A percentile compares a stretch with the other conserved stretches of the same genome.
phyloP scores from a whole-genome alignment of 306 rosid species.

The Lathyrus oleraceus region DNA sequence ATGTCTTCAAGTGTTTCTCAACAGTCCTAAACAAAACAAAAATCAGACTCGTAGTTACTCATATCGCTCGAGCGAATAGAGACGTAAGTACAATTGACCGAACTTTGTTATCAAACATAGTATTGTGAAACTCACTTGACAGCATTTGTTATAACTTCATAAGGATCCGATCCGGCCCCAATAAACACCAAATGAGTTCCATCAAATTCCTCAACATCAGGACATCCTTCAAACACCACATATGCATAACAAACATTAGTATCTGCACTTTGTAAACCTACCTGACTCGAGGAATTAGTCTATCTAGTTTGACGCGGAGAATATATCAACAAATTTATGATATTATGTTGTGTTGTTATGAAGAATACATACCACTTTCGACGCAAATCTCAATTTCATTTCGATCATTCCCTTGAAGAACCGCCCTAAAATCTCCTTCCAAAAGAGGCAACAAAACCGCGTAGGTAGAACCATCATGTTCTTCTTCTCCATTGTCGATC shows the following conservation, averaged over 20 bases:
- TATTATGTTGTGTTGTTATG: not conserved
- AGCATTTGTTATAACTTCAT: constrained; percentile 73
- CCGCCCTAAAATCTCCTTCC: constrained; percentile 96
- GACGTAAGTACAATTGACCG: not conserved
- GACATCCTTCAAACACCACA: constrained; percentile 62
- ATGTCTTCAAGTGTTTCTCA: constrained; percentile 81
- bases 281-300: not conserved
- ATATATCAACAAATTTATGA: not conserved
- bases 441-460: constrained; percentile 81
- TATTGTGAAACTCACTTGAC: constrained; percentile 61
- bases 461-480: constrained; percentile 46
- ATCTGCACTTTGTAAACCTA: not conserved
- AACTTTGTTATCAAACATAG: not conserved
- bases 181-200: constrained; percentile 82
- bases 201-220: constrained; percentile 68
- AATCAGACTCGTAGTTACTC: constrained; percentile 1
- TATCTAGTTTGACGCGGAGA: not conserved
- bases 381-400: constrained; percentile 88
- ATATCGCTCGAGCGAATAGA: not conserved
- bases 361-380: constrained; percentile 71
- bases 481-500: constrained; percentile 36
- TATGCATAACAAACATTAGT: not conserved
- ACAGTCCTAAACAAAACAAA: constrained; percentile 52
- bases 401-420: constrained; percentile 82
- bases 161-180: constrained; percentile 86